Base-by-base conservation (phyloP, 2,329 filamentous ascomycete species). In the Thielaviopsis euricoi region DNA sequence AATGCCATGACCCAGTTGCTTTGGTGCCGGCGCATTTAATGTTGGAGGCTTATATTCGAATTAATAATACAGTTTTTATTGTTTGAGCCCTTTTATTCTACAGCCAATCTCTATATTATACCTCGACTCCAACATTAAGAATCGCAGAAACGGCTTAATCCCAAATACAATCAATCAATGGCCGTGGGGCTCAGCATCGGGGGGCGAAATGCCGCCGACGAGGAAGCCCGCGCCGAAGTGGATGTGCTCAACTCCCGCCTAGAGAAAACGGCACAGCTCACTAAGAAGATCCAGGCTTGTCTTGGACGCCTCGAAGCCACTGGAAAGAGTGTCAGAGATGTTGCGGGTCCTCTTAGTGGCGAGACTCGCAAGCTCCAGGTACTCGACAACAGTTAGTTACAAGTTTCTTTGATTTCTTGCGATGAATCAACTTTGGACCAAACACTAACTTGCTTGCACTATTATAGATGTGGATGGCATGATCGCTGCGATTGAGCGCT, bases 231-330 rank as follows among this genome's bases (percentile, higher is more conserved):
- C 59, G 82, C 82, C 52, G 82, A 86, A 68, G 82, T 86, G 57
- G 82, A 86, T 63, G 82, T 86, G 29, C 73, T 86, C 53, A 85
- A 83, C 64, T 85, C 82, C 57, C 76, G 82, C 46, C 81, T 97
- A 62, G 89, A 94, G 65, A 97, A 95, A 78, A 94, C 94, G 64
- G 86, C 89, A 61, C 82, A 89, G 67, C 79, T 97, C 68, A 95
- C 89, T 33, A 95, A 93, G 74, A 95, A 95, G 75, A 96, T 98
- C 58, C 87, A 95, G 70, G 85, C 87, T 26, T 95, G 88, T 55
- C 78, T 96, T 64, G 80, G 82, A 43, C 81, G 90, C 58, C 76
- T 98, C 37, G 89, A 97, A 65, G 82, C 85, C 43, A 94, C 88
- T 56, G 93, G 91, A 19, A 89, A 89, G 71, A 90, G 86, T 61